These are phyloP conservation scores for Cytospora piceicola DNA, from an alignment of 2,329 filamentous ascomycete genomes.

Conservation along the genomic window DNA sequence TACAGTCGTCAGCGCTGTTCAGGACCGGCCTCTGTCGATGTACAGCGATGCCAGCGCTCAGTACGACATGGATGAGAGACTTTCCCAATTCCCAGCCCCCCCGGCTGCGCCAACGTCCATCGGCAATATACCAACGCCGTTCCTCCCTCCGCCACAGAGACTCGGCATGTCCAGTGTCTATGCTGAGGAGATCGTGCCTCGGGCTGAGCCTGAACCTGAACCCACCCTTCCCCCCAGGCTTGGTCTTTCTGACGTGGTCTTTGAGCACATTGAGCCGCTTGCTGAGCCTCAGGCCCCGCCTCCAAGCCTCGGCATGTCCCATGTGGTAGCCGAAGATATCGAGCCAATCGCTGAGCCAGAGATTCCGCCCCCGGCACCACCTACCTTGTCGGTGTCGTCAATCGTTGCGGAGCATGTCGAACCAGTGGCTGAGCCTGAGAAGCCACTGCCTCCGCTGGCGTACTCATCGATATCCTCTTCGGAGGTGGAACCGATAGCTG, in stretches of 20 bases:
- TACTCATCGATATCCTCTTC: constrained; percentile 28
- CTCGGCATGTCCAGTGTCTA: constrained; percentile 52
- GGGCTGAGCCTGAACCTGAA: constrained; percentile 41
- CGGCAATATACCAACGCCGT: constrained; percentile 32
- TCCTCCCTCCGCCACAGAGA: constrained; percentile 40
- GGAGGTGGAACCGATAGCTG: constrained; percentile 31
- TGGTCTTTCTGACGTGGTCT: constrained; percentile 39
- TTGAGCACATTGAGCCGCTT: constrained; percentile 36
- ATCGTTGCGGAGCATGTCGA: constrained; percentile 28
- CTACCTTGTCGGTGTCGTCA: constrained; percentile 31
- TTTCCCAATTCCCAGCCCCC: constrained; percentile 59
- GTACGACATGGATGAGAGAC: constrained; percentile 55
- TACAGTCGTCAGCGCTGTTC: constrained; percentile 39
- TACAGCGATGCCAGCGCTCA: constrained; percentile 60
- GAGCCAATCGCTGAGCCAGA: constrained; percentile 40
- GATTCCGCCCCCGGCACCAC: constrained; percentile 21
- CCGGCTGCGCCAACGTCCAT: constrained; percentile 46
- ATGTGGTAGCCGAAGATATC: constrained; percentile 33
- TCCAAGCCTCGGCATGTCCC: constrained; percentile 31
- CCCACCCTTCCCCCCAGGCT: constrained; percentile 41
- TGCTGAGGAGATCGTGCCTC: constrained; percentile 49
- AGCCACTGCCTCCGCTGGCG: constrained; percentile 17
- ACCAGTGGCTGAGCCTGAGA: constrained; percentile 28
- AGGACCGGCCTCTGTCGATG: constrained; percentile 48
- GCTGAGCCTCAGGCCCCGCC: constrained; percentile 31